Percentiles rank a stretch among this genome's conserved stretches.
Conservation (phyloP, 768 basidiomycete species). For the Basidioascus undulatus region DNA sequence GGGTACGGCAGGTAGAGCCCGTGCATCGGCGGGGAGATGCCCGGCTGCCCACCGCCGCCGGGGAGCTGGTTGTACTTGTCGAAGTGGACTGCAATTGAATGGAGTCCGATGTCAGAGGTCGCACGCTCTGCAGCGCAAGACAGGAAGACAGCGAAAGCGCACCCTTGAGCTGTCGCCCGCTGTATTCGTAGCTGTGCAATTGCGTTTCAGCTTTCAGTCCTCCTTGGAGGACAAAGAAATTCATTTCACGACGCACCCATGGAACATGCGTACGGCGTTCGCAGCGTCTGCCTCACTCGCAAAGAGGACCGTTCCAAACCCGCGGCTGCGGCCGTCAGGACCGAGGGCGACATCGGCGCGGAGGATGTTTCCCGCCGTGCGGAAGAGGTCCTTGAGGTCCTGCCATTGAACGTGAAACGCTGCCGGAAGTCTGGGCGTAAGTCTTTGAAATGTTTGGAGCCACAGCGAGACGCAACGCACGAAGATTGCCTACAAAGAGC, state of each 20-base stretch:
- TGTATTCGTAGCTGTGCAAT: constrained; percentile 48
- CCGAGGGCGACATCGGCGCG: constrained; percentile 79
- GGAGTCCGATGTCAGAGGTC: too few relatives aligned
- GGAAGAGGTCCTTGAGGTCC: constrained; percentile 86
- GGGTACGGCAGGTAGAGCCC: too few relatives aligned
- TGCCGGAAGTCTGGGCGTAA: background rate
- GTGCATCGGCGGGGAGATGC: constrained; percentile 9
- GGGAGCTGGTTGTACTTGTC: constrained; percentile 70
- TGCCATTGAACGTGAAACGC: constrained; percentile 91
- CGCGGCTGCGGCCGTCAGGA: constrained; percentile 64
- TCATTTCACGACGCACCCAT: constrained; percentile 36
- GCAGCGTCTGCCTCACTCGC: constrained; percentile 63
- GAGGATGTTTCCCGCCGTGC: constrained; percentile 67
- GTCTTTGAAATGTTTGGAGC: background rate
- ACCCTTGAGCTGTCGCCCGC: constrained; percentile 61
- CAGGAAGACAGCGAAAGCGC: too few relatives aligned
- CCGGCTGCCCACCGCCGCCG: background rate
- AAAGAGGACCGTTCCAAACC: constrained; percentile 80
- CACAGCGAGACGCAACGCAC: constrained; percentile 16
- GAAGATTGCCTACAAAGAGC: constrained; percentile 71
- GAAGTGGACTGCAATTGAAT: too few relatives aligned
- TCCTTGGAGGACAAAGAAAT: background rate
- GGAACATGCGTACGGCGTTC: constrained; percentile 61
- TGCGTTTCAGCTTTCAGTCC: background rate
- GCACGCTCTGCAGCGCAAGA: too few relatives aligned